Conservation (phyloP, 2,329 filamentous ascomycete genomes). For the Tympanopsis confertula region DNA sequence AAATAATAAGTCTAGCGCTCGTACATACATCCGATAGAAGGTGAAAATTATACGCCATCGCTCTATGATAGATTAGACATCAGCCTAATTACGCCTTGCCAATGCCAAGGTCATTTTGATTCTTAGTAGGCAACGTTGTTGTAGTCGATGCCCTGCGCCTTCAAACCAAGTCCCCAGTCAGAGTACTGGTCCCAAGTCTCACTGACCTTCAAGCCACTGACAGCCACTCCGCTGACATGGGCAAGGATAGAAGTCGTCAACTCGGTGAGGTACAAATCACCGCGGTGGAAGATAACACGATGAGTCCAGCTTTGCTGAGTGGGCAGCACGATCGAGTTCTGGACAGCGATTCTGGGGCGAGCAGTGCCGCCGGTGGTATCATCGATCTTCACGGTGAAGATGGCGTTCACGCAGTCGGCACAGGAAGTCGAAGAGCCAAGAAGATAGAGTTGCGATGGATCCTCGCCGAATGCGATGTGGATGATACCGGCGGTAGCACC, state of each 20-base stretch:
- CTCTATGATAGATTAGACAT: too few relatives aligned
- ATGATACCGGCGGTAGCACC: neutral
- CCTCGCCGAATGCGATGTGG: slow-evolving; percentile 1
- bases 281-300: neutral
- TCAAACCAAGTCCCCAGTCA: neutral
- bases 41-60: too few relatives aligned
- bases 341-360: neutral
- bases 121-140: too few relatives aligned
- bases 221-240: slow-evolving; percentile 1
- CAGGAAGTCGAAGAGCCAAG: neutral
- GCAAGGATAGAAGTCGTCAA: slow-evolving; percentile 1
- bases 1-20: too few relatives aligned
- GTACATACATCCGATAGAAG: too few relatives aligned
- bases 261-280: slow-evolving; percentile 1
- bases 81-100: too few relatives aligned
- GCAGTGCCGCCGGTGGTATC: neutral
- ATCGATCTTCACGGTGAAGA: slow-evolving; percentile 1
- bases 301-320: slow-evolving; percentile 1
- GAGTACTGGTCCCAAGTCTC: slow-evolving; percentile 1
- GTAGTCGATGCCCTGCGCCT: slow-evolving; percentile 1
- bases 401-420: neutral
- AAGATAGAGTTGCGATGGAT: neutral
- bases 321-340: slow-evolving; percentile 1
- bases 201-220: neutral
- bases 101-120: too few relatives aligned